Evolutionary conservation across 2,329 filamentous ascomycete genomes (phyloP).

Genomic region (Penicillium crustosum): DNA sequence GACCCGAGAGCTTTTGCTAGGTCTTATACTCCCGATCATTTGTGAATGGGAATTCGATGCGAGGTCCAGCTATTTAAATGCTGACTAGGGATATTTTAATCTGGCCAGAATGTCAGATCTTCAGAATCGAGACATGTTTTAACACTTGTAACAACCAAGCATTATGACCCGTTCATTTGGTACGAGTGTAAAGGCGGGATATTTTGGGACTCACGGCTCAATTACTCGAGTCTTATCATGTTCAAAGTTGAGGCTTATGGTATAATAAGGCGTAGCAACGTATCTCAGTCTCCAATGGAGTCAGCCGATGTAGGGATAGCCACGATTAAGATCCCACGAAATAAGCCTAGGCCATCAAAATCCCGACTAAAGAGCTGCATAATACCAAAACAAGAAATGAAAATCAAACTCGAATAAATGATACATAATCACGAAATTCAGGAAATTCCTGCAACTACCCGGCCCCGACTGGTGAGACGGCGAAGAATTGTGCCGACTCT

Average conservation of each 20-base stretch:
- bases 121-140: neutral
- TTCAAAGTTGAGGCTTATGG: too few relatives aligned
- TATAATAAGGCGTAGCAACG: too few relatives aligned
- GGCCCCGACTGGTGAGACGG: constrained; percentile 14
- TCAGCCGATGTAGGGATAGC: neutral
- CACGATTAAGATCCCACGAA: neutral
- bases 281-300: neutral
- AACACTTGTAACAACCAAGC: neutral
- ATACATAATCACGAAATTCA: neutral
- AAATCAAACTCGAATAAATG: neutral
- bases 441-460: constrained; percentile 1
- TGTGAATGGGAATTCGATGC: neutral
- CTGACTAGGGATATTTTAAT: neutral
- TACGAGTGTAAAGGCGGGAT: neutral
- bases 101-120: neutral
- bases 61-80: neutral
- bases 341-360: constrained; percentile 6
- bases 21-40: constrained; percentile 5
- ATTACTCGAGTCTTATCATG: neutral
- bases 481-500: constrained; percentile 20
- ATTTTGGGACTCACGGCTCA: neutral
- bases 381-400: neutral
- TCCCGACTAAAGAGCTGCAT: neutral
- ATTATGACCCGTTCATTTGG: neutral
- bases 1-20: neutral